phyloP scores from a whole-genome alignment of 768 basidiomycete genomes.

The Brasilioporus rufonigricans region DNA sequence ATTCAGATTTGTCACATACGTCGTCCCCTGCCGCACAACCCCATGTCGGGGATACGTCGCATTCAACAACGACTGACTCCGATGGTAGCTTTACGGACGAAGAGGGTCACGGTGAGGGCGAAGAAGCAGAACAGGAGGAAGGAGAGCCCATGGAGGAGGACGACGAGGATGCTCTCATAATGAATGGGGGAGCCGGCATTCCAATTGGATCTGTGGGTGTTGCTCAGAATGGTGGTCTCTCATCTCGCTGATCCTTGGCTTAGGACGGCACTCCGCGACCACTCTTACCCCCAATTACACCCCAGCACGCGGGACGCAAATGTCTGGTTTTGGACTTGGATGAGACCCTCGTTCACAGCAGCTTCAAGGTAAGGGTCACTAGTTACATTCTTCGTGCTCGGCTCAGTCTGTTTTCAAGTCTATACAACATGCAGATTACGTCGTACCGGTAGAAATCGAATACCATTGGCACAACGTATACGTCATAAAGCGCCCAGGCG shows the following conservation, averaged over 20 bases:
- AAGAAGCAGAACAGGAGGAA: slow-evolving; percentile 62
- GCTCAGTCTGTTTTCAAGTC: slow-evolving; percentile 51
- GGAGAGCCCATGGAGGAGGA: slow-evolving; percentile 69
- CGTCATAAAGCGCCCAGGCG: slow-evolving; percentile 97
- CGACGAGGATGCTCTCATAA: slow-evolving; percentile 86
- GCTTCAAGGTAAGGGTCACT: slow-evolving; percentile 78
- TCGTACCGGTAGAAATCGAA: slow-evolving; percentile 98
- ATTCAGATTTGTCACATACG: slow-evolving; percentile 24
- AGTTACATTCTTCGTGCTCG: neutral
- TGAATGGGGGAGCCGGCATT: slow-evolving; percentile 92
- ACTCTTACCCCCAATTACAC: slow-evolving; percentile 79
- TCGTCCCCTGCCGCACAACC: slow-evolving; percentile 25
- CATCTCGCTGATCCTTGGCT: slow-evolving; percentile 2
- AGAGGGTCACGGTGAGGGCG: slow-evolving; percentile 66
- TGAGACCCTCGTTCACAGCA: slow-evolving; percentile 95
- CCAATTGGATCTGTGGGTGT: slow-evolving; percentile 83
- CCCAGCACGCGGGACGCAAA: slow-evolving; percentile 84
- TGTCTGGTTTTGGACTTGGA: slow-evolving; percentile 96
- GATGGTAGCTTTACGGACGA: slow-evolving; percentile 53
- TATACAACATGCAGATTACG: slow-evolving; percentile 92
- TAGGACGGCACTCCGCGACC: slow-evolving; percentile 88
- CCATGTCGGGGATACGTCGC: slow-evolving; percentile 30
- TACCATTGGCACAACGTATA: slow-evolving; percentile 99
- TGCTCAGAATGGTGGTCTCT: neutral
- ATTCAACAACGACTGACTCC: slow-evolving; percentile 32